Conservation (phyloP, 2,329 filamentous ascomycete species). For the Gaeumannomyces sp. region DNA sequence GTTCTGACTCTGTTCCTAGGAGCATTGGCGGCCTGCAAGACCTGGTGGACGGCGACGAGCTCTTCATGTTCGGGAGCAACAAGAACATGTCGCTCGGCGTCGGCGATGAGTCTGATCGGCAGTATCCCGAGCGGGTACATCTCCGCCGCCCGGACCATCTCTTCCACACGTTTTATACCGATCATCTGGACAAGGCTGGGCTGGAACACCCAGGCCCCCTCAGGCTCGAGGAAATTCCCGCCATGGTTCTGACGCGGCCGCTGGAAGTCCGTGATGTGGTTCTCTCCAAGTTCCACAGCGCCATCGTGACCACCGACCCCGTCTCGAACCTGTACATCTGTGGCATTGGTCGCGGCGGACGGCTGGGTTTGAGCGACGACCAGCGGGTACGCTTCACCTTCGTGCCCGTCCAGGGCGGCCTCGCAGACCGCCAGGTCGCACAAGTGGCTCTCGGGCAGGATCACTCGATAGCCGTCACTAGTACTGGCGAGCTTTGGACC, state of each 20-base stretch:
- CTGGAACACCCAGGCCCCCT: background rate
- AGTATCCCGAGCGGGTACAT: slow-evolving; percentile 80
- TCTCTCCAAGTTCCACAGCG: slow-evolving; percentile 88
- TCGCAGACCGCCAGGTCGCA: slow-evolving; percentile 67
- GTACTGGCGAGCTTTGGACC: slow-evolving; percentile 84
- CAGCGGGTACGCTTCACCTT: slow-evolving; percentile 76
- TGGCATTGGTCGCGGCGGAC: slow-evolving; percentile 83
- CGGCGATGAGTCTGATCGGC: slow-evolving; percentile 91
- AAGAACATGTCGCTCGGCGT: slow-evolving; percentile 90
- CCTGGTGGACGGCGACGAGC: slow-evolving; percentile 60
- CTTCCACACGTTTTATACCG: slow-evolving; percentile 64
- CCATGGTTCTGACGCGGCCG: slow-evolving; percentile 63
- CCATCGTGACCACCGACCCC: slow-evolving; percentile 78
- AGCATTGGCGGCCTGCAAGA: slow-evolving; percentile 16
- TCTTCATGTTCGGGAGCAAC: slow-evolving; percentile 94
- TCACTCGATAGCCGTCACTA: slow-evolving; percentile 78
- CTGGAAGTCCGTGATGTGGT: slow-evolving; percentile 73
- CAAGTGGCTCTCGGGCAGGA: slow-evolving; percentile 86
- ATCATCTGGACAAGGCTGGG: slow-evolving; percentile 49
- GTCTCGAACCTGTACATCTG: slow-evolving; percentile 89
- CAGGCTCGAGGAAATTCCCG: slow-evolving; percentile 47
- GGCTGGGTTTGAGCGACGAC: slow-evolving; percentile 84
- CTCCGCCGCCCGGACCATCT: slow-evolving; percentile 73
- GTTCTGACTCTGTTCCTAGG: slow-evolving; percentile 10
- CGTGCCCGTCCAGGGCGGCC: slow-evolving; percentile 69